Evolutionary conservation across 1,284 basidiomycete genomes (phyloP), one percentile per base, ranked within the genome.

Genomic region (Gomphus bonarii): DNA sequence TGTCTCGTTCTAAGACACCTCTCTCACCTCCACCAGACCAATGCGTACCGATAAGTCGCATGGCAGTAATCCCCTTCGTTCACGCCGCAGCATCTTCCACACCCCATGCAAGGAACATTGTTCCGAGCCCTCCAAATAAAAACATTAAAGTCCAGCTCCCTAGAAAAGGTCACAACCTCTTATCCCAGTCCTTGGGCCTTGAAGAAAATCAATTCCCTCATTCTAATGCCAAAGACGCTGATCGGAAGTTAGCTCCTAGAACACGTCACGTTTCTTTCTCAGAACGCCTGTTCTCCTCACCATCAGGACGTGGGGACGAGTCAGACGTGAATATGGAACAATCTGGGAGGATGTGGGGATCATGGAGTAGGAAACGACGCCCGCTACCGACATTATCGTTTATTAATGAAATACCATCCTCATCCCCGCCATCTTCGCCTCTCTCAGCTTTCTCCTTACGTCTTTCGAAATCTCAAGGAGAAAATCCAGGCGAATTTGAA

Each of bases 301-400:
- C 49, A 22, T 28, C 48, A 18, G 44, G 30, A 14, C 36, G 47
- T 18, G 14, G 16, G 38, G 55, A 57, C 14, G 47, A 57, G 22
- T 18, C 22, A n/a, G 38, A 50, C 16, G 10, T 35, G 20, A 36
- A 16, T 38, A 25, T 20, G 11, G 48, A 42, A 40, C 12, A 12
- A 20, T 30, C 55, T 28, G 28, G 35, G n/a, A 42, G 33, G n/a
- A n/a, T 57, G n/a, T 57, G 55, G 55, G 55, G 55, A 10, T 57
- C 55, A 31, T 57, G 55, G 55, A 31, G 49, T 35, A 50, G 33
- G 35, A 57, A 25, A 50, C 10, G 38, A 18, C 55, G 14, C 16
- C 49, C 55, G 20, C 49, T 33, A 11, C 55, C 40, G n/a, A 30
- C 25, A 28, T 28, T 43, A 14, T 38, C 48, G 11, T 42, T 50